These are phyloP conservation scores for Alternaria sp. DNA, from an alignment of 2,329 filamentous ascomycete genomes.

Conservation along the genomic window DNA sequence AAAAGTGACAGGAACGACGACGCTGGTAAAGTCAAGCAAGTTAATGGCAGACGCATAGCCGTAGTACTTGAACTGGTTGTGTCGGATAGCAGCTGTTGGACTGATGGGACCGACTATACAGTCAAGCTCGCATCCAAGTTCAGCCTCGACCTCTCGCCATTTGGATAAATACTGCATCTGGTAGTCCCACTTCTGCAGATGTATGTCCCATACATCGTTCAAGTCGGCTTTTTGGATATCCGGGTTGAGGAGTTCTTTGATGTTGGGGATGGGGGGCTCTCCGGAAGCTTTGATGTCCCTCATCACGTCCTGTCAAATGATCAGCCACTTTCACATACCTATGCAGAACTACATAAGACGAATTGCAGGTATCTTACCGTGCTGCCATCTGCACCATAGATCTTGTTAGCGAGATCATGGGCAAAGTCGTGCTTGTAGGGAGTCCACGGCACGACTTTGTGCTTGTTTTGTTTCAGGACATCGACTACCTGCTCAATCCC, in stretches of 20 bases:
- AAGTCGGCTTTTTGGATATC: slow-evolving; percentile 5
- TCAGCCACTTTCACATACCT: too few species aligned
- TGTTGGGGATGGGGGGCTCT: slow-evolving; percentile 12
- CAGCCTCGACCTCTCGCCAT: neutral
- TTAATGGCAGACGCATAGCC: slow-evolving; percentile 15
- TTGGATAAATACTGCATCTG: slow-evolving; percentile 9
- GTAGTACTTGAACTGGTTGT: slow-evolving; percentile 15
- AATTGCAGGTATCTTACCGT: neutral
- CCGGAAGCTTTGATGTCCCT: slow-evolving; percentile 52
- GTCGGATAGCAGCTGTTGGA: slow-evolving; percentile 26
- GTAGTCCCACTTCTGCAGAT: slow-evolving; percentile 13
- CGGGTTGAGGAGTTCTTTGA: slow-evolving; percentile 14
- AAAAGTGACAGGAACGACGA: slow-evolving; percentile 27
- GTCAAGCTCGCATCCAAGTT: slow-evolving; percentile 5
- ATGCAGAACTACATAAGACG: neutral
- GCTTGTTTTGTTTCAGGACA: neutral
- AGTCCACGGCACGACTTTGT: slow-evolving; percentile 6
- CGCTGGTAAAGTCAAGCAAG: slow-evolving; percentile 16
- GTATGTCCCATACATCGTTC: slow-evolving; percentile 11
- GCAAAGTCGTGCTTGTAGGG: slow-evolving; percentile 6
- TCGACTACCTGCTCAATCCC: slow-evolving; percentile 3
- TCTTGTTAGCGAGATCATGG: slow-evolving; percentile 5
- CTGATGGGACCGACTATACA: slow-evolving; percentile 16
- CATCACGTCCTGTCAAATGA: slow-evolving; percentile 39
- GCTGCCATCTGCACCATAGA: neutral